phyloP scores from a whole-genome alignment of 2,329 filamentous ascomycete genomes.

The Fusarium pilosicola region DNA sequence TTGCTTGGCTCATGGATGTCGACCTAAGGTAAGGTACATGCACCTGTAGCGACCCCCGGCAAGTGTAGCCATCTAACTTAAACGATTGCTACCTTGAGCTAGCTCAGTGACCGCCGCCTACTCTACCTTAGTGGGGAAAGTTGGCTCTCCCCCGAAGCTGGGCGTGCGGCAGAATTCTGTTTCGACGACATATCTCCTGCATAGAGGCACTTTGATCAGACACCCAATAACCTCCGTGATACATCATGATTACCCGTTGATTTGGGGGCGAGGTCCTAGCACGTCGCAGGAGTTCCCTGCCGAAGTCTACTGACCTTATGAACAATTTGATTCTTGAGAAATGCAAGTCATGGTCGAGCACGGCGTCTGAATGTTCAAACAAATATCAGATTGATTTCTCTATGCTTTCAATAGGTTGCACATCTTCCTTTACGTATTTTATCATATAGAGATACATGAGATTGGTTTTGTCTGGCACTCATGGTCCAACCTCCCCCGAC shows the following conservation, averaged over 20 bases:
- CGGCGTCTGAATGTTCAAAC: slow-evolving; percentile 1
- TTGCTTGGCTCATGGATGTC: slow-evolving; percentile 13
- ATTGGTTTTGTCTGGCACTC: slow-evolving; percentile 21
- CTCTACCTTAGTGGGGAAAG: neutral
- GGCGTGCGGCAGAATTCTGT: neutral
- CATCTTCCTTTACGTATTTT: slow-evolving; percentile 9
- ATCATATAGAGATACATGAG: slow-evolving; percentile 19
- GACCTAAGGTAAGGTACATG: neutral
- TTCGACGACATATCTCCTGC: neutral
- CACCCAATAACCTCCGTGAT: neutral
- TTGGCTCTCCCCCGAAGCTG: neutral
- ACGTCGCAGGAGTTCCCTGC: neutral
- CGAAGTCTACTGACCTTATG: neutral
- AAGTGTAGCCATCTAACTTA: neutral
- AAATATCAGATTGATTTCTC: slow-evolving; percentile 22
- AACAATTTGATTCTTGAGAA: neutral
- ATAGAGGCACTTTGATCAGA: neutral
- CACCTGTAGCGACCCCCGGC: neutral
- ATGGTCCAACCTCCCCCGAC: slow-evolving; percentile 12
- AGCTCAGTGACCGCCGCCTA: neutral
- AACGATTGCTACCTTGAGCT: neutral
- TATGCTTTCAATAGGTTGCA: slow-evolving; percentile 5
- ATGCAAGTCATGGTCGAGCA: neutral
- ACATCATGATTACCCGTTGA: neutral
- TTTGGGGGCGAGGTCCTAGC: neutral